These are phyloP conservation scores for Aspergillus sp. DNA, from an alignment of 2,329 filamentous ascomycete species.

Conservation along the genomic window DNA sequence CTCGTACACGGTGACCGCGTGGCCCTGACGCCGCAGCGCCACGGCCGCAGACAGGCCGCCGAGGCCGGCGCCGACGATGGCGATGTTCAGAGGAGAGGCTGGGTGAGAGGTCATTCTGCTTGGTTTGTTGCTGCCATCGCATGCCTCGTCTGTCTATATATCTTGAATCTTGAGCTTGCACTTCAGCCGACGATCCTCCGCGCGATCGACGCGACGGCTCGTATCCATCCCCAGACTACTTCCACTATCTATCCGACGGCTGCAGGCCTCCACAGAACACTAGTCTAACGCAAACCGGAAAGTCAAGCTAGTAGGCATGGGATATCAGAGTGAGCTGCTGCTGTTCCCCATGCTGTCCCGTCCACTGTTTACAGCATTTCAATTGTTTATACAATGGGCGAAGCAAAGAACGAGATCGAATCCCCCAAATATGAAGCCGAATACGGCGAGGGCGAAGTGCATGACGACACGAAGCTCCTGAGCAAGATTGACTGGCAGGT, in stretches of 20 bases:
- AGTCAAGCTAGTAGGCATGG: too few species aligned
- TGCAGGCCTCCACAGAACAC: slow-evolving; percentile 5
- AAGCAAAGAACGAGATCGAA: background rate
- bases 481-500: slow-evolving; percentile 52
- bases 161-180: background rate
- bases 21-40: slow-evolving; percentile 12
- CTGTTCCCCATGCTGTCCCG: too few species aligned
- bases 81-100: slow-evolving; percentile 13
- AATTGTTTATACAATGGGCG: too few species aligned
- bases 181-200: background rate
- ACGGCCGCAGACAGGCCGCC: slow-evolving; percentile 14
- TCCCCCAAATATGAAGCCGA: slow-evolving; percentile 3
- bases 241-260: slow-evolving; percentile 22
- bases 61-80: slow-evolving; percentile 18
- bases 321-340: too few species aligned
- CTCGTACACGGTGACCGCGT: slow-evolving; percentile 15
- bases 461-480: slow-evolving; percentile 33
- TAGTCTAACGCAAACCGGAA: too few species aligned
- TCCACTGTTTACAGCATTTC: too few species aligned
- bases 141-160: background rate
- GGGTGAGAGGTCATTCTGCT: slow-evolving; percentile 13
- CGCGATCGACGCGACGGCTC: slow-evolving; percentile 3
- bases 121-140: background rate
- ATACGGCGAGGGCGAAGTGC: background rate
- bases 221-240: background rate